Evolutionary conservation across 208 protist species (phyloP), one percentile per base, ranked within the genome.

Genomic region (Sergeia podlipaevii): DNA sequence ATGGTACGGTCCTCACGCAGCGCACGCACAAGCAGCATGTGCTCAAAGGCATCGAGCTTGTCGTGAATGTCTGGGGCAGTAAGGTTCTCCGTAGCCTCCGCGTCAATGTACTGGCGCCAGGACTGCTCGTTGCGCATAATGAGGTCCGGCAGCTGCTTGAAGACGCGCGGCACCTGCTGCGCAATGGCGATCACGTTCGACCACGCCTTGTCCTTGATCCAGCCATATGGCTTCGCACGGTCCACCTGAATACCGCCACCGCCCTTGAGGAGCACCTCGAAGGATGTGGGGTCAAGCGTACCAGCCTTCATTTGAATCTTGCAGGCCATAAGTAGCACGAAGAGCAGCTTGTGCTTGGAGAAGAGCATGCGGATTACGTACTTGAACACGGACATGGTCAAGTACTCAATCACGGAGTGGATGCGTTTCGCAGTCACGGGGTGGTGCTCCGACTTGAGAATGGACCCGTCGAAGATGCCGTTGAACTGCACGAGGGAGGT

Each of bases 401-500:
- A 69, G 58, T 88, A 84, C 6, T 98, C 90, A 55, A 98, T 98
- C 77, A 99, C 97, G 71, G 88, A 93, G 49, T 70, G 44, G 70
- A 99, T 98, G 43, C 98, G 83, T 85, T 98, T 97, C 21, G 76
- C 37, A 15, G 96, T 91, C 13, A 97, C 73, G 36, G 89, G 85
- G 65, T 95, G 85, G 46, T 89, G 80, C 64, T 97, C 87, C 4
- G 87, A 95, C 28, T 80, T 67, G 28, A 93, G 59, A 61, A 99
- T 98, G 3, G 93, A 87, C 36, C 74, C 62, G 66, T 99, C 91
- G 69, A 99, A 99, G 49, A 98, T 84, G 39, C 74, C 74, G 54
- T 99, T 86, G 85, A 99, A 99, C 77, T 99, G 97, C 17, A 81
- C 66, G 34, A 99, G 90, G 26, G 97, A 99, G 23, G 95, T 98